Base-by-base conservation (phyloP, 2,329 filamentous ascomycete species). In the Pestalotiopsis fici region DNA sequence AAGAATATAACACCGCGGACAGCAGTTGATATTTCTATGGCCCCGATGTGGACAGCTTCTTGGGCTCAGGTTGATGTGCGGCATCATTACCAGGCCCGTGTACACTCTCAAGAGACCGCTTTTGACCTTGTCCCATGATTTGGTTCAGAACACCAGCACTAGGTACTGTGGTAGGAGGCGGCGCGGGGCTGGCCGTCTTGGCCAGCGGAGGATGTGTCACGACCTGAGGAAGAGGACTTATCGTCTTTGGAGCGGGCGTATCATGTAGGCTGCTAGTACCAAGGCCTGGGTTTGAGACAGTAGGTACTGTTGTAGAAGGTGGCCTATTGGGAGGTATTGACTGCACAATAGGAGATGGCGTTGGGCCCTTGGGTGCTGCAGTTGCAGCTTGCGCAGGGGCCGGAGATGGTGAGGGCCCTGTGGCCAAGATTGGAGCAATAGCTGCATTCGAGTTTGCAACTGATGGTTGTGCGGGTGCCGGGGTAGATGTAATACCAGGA, bases 81-180 rank as follows among this genome's bases (percentile, higher is more conserved):
- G 13, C 11, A 31, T 60, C 57, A 28, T 31, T 60, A 21, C 57
- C 57, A 11, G 57, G 57, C 13, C 57, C 57, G 23, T 60, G 57
- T 11, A 60, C n/a, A 37, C 57, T 60, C 31, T 60, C 57, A 15
- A 31, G n/a, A 12, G 57, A 60, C 12, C 57, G 57, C 31, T 60
- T 60, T 21, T 60, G 57, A 60, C 57, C 57, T 35, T 73, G 73
- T 13, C 73, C 74, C 5, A 69, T 66, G 27, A 76, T 76, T 61
- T 75, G 73, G 50, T 75, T 73, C 15, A 76, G 63, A 4, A 73
- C 74, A 3, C 74, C 74, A n/a, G 74, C 74, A 37, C 74, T 76
- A 4, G 74, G 76, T 23, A 73, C 75, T 28, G 76, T 74, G 31
- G 75, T 75, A 21, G 67, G 67, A 71, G 74, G 37, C 71, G 74